Evolutionary conservation across 2,329 filamentous ascomycete species (phyloP).

Genomic region (Pyrenochaeta sp.): DNA sequence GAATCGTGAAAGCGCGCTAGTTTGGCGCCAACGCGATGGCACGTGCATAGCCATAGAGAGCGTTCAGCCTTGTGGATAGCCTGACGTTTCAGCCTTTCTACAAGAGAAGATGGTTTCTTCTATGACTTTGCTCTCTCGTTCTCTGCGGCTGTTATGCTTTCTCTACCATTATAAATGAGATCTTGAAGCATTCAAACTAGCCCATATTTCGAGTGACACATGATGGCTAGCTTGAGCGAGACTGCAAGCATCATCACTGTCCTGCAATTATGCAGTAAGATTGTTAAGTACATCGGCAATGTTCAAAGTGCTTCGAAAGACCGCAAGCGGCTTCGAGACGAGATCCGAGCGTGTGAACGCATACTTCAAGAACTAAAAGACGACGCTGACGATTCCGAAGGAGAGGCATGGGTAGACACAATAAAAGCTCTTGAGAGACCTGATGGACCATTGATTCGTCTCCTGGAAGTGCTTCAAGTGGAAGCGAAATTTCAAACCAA

Average conservation of each 20-base stretch:
- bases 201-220: too few species aligned
- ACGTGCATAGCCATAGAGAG: conserved; percentile 29
- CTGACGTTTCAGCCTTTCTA: too few species aligned
- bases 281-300: conserved; percentile 28
- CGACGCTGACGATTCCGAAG: conserved; percentile 9
- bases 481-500: background rate
- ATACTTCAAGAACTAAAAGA: conserved; percentile 8
- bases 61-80: too few species aligned
- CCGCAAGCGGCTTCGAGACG: conserved; percentile 14
- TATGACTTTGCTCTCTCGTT: too few species aligned
- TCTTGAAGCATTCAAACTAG: too few species aligned
- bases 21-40: conserved; percentile 24
- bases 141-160: too few species aligned
- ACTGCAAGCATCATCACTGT: conserved; percentile 34
- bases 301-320: conserved; percentile 31
- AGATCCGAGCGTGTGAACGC: conserved; percentile 2
- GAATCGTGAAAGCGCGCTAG: conserved; percentile 19
- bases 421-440: conserved; percentile 1
- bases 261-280: conserved; percentile 27
- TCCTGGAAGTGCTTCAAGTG: background rate
- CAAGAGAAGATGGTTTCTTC: too few species aligned
- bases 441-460: conserved; percentile 3
- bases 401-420: conserved; percentile 6
- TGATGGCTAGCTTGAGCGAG: background rate
- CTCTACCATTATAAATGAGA: too few species aligned